phyloP scores from a whole-genome alignment of 163 green algal genomes.

The Scenedesmus sp. region DNA sequence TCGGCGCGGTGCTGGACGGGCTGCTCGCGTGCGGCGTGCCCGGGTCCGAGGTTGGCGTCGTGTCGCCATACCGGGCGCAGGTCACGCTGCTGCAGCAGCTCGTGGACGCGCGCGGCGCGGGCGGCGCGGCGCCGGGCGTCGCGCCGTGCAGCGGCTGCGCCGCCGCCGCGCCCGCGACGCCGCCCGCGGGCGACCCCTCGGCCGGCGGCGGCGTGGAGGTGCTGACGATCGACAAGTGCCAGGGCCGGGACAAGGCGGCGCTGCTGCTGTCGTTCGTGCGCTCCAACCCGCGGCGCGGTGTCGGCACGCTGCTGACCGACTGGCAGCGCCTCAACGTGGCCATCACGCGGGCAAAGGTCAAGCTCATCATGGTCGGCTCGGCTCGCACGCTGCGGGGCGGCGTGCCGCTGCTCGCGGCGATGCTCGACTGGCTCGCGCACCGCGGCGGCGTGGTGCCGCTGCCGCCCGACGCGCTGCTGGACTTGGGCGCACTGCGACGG shows the following conservation, averaged over 20 bases:
- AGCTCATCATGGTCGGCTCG: constrained; percentile 82
- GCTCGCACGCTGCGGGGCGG: constrained; percentile 50
- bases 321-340: constrained; percentile 94
- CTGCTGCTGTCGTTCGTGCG: constrained; percentile 88
- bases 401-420: constrained; percentile 32
- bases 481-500: too few relatives aligned
- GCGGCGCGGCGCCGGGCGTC: too few relatives aligned
- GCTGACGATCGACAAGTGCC: constrained; percentile 93
- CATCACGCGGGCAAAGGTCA: constrained; percentile 84
- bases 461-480: constrained; percentile 7
- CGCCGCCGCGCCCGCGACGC: background rate
- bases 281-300: constrained; percentile 19
- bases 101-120: background rate
- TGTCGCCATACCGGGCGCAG: constrained; percentile 90
- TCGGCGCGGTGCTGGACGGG: constrained; percentile 60
- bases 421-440: constrained; percentile 8
- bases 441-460: background rate
- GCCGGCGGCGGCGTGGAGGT: constrained; percentile 65
- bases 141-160: background rate
- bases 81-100: constrained; percentile 61
- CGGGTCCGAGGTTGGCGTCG: constrained; percentile 68
- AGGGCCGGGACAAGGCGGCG: constrained; percentile 93
- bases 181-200: constrained; percentile 12
- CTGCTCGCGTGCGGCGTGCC: constrained; percentile 66
- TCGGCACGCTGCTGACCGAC: constrained; percentile 84